Evolutionary conservation across 257 asterid species (phyloP).

Genomic region (Salvia miltiorrhiza): DNA sequence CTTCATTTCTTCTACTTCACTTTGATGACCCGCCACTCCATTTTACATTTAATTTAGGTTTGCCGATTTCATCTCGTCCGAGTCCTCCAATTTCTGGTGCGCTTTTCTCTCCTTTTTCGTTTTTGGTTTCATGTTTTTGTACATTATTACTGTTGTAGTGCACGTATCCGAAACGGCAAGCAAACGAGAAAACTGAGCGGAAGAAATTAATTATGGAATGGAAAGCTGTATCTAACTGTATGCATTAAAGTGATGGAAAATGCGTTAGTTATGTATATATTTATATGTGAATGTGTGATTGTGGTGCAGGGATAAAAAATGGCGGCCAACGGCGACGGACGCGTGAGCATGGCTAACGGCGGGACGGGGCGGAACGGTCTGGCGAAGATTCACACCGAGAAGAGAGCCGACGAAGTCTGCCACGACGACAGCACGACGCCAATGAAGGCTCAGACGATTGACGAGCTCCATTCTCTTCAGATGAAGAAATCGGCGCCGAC

Average conservation of each 20-base stretch:
- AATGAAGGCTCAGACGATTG: conserved; percentile 59
- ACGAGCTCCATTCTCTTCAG: conserved; percentile 70
- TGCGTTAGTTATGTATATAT: background rate
- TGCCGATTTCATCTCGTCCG: background rate
- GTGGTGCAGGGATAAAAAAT: conserved; percentile 33
- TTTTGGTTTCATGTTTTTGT: background rate
- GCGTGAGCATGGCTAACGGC: conserved; percentile 23
- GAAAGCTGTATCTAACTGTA: background rate
- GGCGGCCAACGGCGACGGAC: conserved; percentile 42
- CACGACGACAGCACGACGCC: conserved; percentile 61
- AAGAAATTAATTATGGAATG: background rate
- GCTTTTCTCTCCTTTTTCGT: background rate
- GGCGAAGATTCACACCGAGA: conserved; percentile 55
- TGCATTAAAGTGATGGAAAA: background rate
- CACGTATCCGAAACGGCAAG: background rate
- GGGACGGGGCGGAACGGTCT: conserved; percentile 47
- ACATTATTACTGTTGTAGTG: background rate
- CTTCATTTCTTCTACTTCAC: conserved; percentile 8
- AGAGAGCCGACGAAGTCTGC: conserved; percentile 37
- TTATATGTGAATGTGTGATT: background rate
- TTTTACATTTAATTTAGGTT: background rate
- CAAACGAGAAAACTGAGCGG: background rate
- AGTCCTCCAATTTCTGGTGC: conserved; percentile 16
- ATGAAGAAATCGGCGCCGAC: conserved; percentile 63
- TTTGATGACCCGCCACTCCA: conserved; percentile 14